phyloP scores from a whole-genome alignment of 495 filamentous ascomycete genomes.

The Penicillium lividum region DNA sequence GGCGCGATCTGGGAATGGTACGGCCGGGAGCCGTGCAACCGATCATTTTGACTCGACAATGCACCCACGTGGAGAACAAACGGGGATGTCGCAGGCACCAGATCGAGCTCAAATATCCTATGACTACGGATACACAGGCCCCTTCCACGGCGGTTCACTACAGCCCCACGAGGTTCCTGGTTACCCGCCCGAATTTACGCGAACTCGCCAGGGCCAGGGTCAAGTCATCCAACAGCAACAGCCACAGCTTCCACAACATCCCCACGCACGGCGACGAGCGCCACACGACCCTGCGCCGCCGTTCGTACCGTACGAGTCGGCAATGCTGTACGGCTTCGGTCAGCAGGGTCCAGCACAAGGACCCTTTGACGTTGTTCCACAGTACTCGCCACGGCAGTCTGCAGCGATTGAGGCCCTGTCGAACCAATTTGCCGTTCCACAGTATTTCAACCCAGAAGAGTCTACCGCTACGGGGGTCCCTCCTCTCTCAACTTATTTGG shows the following conservation, averaged over 20 bases:
- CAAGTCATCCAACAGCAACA: constrained; percentile 9
- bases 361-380: constrained; percentile 77
- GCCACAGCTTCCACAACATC: constrained; percentile 28
- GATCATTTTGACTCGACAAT: constrained; percentile 40
- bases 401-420: constrained; percentile 79
- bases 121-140: constrained; percentile 48
- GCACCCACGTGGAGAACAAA: constrained; percentile 40
- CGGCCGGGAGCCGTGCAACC: constrained; percentile 28
- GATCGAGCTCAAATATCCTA: constrained; percentile 36
- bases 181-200: constrained; percentile 47
- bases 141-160: constrained; percentile 43
- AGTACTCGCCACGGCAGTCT: constrained; percentile 75
- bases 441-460: constrained; percentile 75
- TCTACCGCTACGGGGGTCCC: constrained; percentile 62
- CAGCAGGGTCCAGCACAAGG: constrained; percentile 65
- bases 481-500: constrained; percentile 52
- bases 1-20: constrained; percentile 26
- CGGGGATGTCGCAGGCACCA: constrained; percentile 36
- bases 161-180: constrained; percentile 43
- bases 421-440: constrained; percentile 66
- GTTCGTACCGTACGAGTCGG: constrained; percentile 59
- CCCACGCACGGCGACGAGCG: constrained; percentile 14
- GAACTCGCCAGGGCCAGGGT: constrained; percentile 11
- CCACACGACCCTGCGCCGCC: constrained; percentile 6
- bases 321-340: constrained; percentile 79